These are phyloP conservation scores for Aristolochia californica DNA, from an alignment of 164 flowering plant genomes.

Conservation along the genomic window DNA sequence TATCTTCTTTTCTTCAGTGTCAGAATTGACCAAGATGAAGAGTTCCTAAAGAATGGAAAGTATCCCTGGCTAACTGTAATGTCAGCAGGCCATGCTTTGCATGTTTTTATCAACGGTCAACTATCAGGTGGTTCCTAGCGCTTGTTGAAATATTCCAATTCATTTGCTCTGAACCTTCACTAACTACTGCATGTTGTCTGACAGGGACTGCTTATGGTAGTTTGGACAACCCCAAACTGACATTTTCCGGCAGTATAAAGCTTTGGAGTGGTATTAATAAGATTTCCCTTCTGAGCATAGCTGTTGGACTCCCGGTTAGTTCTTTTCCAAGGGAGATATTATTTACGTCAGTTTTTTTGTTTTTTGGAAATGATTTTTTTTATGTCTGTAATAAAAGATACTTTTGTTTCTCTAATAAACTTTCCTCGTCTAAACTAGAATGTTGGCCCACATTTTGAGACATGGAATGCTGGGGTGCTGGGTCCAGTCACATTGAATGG, in stretches of 20 bases:
- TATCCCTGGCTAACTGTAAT: conserved; percentile 49
- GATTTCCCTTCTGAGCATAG: conserved; percentile 67
- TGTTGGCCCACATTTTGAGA: conserved; percentile 75
- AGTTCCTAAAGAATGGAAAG: conserved; percentile 53
- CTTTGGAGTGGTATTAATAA: conserved; percentile 68
- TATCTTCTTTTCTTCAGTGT: conserved; percentile 32
- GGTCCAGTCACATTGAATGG: conserved; percentile 86
- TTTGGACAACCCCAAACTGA: conserved; percentile 54
- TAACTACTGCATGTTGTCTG: background rate
- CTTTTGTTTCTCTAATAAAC: background rate
- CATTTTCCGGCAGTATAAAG: conserved; percentile 44
- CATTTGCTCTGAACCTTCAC: background rate
- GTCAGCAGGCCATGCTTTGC: conserved; percentile 91
- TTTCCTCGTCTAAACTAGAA: conserved; percentile 40
- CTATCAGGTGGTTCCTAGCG: conserved; percentile 35
- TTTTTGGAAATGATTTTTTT: too few relatives aligned
- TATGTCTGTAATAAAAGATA: background rate
- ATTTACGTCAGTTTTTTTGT: too few relatives aligned
- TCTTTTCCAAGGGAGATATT: conserved; percentile 4
- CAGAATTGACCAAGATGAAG: conserved; percentile 44
- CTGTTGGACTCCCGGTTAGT: conserved; percentile 91
- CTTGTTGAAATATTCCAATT: background rate
- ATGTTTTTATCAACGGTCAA: conserved; percentile 73
- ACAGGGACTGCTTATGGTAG: conserved; percentile 75
- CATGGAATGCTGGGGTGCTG: conserved; percentile 89